Percentiles rank a stretch among this genome's conserved stretches.
These are phyloP conservation scores for Stevia rebaudiana DNA, from an alignment of 140 eudicot genomes.

Conservation along the genomic window DNA sequence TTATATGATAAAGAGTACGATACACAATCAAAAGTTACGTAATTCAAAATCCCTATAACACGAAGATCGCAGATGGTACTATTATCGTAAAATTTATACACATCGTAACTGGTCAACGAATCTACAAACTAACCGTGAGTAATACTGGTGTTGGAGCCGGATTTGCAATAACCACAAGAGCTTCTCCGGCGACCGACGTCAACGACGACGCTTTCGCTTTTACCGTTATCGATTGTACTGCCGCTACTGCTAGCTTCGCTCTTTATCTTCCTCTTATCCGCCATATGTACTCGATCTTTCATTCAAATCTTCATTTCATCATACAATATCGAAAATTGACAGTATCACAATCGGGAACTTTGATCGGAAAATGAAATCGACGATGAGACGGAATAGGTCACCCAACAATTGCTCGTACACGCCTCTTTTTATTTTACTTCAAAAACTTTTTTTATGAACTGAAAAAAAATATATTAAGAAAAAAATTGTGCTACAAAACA, in stretches of 20 bases:
- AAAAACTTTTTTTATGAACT: background rate
- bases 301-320: conserved; percentile 18
- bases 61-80: conserved; percentile 11
- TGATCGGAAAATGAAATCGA: conserved; percentile 20
- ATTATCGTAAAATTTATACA: background rate
- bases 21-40: background rate
- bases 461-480: background rate
- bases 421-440: background rate
- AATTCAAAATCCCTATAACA: background rate
- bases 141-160: conserved; percentile 56
- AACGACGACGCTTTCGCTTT: conserved; percentile 60
- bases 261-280: conserved; percentile 59
- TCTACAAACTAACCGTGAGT: conserved; percentile 49
- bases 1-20: background rate
- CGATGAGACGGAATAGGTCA: conserved; percentile 20
- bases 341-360: background rate
- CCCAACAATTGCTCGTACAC: conserved; percentile 12
- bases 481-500: too few relatives aligned
- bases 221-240: conserved; percentile 21
- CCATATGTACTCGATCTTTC: conserved; percentile 17
- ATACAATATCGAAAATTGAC: background rate
- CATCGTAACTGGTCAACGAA: conserved; percentile 12
- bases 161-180: conserved; percentile 88
- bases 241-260: conserved; percentile 63
- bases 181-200: conserved; percentile 74